Conservation (phyloP, 73 alveolate genomes). For the Tetrahymena borealis region DNA sequence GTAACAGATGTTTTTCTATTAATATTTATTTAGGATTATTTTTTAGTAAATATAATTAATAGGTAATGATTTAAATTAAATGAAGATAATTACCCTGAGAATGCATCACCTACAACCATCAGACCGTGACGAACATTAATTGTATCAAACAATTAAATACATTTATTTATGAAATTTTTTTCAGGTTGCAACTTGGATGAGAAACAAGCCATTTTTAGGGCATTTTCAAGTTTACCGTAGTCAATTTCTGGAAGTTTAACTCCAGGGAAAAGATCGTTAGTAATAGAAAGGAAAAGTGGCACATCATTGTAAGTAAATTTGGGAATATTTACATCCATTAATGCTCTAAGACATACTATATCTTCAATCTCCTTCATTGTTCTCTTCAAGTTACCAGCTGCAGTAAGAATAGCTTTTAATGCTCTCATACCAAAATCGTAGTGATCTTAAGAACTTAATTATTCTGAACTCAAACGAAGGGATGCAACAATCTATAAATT, state of each 20-base stretch:
- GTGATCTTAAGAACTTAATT: constrained; percentile 93
- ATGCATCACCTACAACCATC: constrained; percentile 93
- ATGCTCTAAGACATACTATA: constrained; percentile 87
- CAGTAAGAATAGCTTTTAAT: constrained; percentile 94
- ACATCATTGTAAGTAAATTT: constrained; percentile 96
- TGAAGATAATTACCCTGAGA: constrained; percentile 19
- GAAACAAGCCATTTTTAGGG: constrained; percentile 73
- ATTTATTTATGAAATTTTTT: constrained; percentile 79
- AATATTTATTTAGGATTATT: background rate
- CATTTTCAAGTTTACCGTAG: constrained; percentile 70
- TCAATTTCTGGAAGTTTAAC: constrained; percentile 90
- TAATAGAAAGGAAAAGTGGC: constrained; percentile 95
- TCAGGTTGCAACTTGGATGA: constrained; percentile 81
- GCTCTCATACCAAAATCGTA: constrained; percentile 99
- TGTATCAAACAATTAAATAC: constrained; percentile 95
- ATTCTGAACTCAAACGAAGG: constrained; percentile 85
- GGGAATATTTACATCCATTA: constrained; percentile 95
- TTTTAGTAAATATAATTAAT: background rate
- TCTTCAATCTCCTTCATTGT: constrained; percentile 85
- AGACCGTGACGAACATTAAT: constrained; percentile 99
- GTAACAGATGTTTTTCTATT: constrained; percentile 16
- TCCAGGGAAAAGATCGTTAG: constrained; percentile 99
- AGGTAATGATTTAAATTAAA: background rate
- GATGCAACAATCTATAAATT: constrained; percentile 13
- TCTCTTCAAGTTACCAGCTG: constrained; percentile 96